Base-by-base conservation (phyloP, 352 stramenopile genomes). In the Blastocystis sp. region DNA sequence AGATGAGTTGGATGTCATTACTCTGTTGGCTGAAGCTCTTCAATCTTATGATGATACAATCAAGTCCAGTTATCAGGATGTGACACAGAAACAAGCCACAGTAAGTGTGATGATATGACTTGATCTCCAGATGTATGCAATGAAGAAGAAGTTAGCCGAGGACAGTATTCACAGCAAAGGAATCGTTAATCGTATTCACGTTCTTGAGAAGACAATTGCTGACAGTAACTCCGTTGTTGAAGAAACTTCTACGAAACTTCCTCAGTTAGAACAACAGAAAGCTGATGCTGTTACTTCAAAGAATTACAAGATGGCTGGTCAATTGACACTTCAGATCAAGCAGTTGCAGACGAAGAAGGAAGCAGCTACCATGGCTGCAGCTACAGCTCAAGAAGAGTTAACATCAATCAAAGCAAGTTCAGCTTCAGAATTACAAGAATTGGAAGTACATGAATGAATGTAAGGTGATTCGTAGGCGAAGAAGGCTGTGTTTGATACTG, bases 251-350 rank as follows among this genome's bases (percentile, higher is more conserved):
- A 39, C 57, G 32, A 71, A 86, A 51, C 61, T 86, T 1, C 75
- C 75, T 21, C 11, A 71, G 57, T 32, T 86, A 21, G 75, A 86
- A 39, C 75, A 86, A 51, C 57, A 86, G 61, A 86, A 86, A 51
- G 19, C 57, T 24, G 39, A 80, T 24, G 75, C 75, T 4, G 61
- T 86, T 3, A 51, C 3, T 2, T 71, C 75, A 19, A 35, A 49
- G n/a, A 86, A 86, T 51, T 86, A 86, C 61, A 86, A 75, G 61
- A 57, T 75, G 61, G 75, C 75, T 21, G 75, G 75, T 16, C 57
- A 71, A 37, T n/a, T 86, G 57, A 75, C 75, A 5, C 39, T 42
- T n/a, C 75, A 86, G 61, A 86, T 86, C 61, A 86, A 86, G 61
- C 57, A 71, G 57, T 21, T 86, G 35, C 27, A 54, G 57, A 39